Conservation (phyloP, 2,329 filamentous ascomycete species). For the Stachybotrys chlorohalonatus region DNA sequence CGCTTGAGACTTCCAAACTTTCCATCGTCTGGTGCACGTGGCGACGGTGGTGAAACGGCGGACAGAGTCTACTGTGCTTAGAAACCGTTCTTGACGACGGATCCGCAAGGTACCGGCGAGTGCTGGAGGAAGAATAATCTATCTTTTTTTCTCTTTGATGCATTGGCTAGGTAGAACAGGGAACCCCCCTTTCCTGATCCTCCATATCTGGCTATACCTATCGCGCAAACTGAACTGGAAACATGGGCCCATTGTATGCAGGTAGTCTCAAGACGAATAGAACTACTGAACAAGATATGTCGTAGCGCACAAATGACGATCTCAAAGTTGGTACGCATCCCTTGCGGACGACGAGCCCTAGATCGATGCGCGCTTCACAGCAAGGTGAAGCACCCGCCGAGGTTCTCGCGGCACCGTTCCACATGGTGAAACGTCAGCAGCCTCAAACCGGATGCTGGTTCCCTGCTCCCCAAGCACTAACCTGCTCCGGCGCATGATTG, state of each 20-base stretch:
- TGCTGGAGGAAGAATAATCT: not conserved
- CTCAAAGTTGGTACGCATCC: too few relatives aligned
- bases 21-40: not conserved
- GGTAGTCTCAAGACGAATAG: not conserved
- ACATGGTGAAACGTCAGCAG: too few relatives aligned
- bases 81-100: not conserved
- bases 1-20: not conserved
- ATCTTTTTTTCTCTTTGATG: not conserved
- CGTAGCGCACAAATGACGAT: too few relatives aligned
- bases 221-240: not conserved
- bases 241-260: not conserved
- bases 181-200: not conserved
- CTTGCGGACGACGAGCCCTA: too few relatives aligned
- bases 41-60: not conserved
- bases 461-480: not conserved
- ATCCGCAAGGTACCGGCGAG: not conserved
- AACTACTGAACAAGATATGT: not conserved
- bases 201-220: not conserved
- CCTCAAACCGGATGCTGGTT: too few relatives aligned
- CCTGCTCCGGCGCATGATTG: not conserved
- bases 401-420: too few relatives aligned
- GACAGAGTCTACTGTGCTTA: not conserved
- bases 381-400: too few relatives aligned
- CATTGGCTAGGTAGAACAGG: not conserved
- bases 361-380: too few relatives aligned